Base-by-base conservation (phyloP, 441 rosid species). In the Hypseocharis bilobata region DNA sequence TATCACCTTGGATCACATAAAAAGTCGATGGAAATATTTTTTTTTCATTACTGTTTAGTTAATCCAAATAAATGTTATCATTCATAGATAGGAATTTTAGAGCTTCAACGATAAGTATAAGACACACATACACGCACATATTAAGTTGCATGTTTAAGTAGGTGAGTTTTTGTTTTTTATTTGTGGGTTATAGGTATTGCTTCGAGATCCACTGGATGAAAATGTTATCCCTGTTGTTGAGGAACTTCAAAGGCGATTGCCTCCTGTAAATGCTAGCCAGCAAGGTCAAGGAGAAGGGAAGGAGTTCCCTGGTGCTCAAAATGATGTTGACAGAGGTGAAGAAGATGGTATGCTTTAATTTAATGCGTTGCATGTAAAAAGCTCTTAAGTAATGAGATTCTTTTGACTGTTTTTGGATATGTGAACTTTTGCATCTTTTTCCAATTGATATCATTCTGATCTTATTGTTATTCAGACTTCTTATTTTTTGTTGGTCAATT, bases 171-270 rank as follows among this genome's bases (percentile, higher is more conserved):
- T 55, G 11, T 11, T 62, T 34, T 72, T 55, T 23, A 13, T 8
- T 13, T 17, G 22, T 74, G 57, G 26, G 22, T 11, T 62, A 49
- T 72, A 93, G 99, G 93, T 93, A 32, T 69, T 86, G 80, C 90
- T 93, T 71, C 85, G 95, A 64, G 97, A 93, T 74, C 93, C 97
- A 1, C 57, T 71, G 20, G 95, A 86, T 78, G 90, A 85, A 73
- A 72, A 86, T 76, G 93, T 93, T 60, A 80, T 91, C 52, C 97
- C 99, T 5, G 88, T 93, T 62, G 82, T 93, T 32, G 86, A 85
- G 80, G 95, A 93, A 76, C 96, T 93, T 77, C 86, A 75, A 73
- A 84, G 99, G 70, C 89, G 96, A 32, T 68, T 93, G 60, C 86
- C 91, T 56, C 72, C 76, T 65, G 64, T 70, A 7, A 73, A 69